Evolutionary conservation across 2,329 filamentous ascomycete species (phyloP).

Genomic region (Colletotrichum camelliae): DNA sequence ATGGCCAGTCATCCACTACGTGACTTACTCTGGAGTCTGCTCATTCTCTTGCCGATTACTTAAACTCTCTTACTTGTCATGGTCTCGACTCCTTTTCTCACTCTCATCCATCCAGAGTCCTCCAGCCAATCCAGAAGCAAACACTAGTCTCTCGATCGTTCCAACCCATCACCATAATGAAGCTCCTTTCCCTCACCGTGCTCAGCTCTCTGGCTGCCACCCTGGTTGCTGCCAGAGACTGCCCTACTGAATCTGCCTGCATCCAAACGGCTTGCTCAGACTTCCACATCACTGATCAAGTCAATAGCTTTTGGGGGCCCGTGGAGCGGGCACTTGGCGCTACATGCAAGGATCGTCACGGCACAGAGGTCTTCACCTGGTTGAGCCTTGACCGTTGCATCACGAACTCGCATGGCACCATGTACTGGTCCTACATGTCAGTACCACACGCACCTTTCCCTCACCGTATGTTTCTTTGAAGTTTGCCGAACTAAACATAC

Average conservation of each 20-base stretch:
- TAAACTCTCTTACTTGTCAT: background rate
- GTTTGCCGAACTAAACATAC: background rate
- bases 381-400: background rate
- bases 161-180: background rate
- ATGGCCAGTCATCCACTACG: background rate
- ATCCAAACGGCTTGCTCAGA: background rate
- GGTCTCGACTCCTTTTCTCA: background rate
- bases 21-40: too few species aligned
- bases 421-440: background rate
- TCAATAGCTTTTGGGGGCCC: background rate
- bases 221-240: background rate
- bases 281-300: background rate
- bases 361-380: background rate
- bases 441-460: background rate
- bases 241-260: background rate
- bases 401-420: background rate
- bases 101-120: background rate
- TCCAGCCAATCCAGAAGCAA: accelerated
- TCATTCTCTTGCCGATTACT: background rate
- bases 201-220: background rate
- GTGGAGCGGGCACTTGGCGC: background rate
- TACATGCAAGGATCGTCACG: background rate
- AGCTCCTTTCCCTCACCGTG: background rate
- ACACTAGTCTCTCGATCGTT: background rate
- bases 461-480: background rate